Base-by-base conservation (phyloP, 768 basidiomycete species). In the Rhizopogon sp. region DNA sequence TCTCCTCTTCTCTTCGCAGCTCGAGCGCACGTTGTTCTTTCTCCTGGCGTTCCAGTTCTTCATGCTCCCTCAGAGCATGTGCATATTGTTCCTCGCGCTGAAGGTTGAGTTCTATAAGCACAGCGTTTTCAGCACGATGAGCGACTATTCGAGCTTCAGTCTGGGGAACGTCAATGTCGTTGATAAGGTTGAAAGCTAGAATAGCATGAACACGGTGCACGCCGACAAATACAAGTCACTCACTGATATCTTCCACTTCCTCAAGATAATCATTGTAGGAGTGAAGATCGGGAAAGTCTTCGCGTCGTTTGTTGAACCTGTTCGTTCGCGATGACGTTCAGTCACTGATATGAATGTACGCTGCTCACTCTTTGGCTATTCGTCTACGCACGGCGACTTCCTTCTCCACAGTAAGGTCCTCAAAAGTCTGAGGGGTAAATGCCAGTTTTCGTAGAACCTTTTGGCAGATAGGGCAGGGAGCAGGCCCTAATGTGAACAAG, bases 201-300 rank as follows among this genome's bases (percentile, higher is more conserved):
- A 29, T 49, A 51, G 46, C 29, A 56, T 29, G 51, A 33, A 43
- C 5, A 50, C 25, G 28, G 35, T 22, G 14, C 13, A 10, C 25
- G 7, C 10, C 6, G 17, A 45, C 6, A 28, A 42, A 20, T 28
- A 7, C 11, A 10, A 29, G 53, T 25, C 7, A 66, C 84, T 66
- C 59, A 85, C 86, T 83, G 60, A 98, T 87, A 63, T 97, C 92
- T 72, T 99, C 96, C 2, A 95, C 93, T 68, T 92, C 85, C 70
- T 99, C 94, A 10, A 99, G 80, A 66, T 98, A 98, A 66, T 98
- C 90, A 63, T 99, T 97, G 70, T 95, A 98, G 14, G 82, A 77
- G 10, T 81, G 78, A 41, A 91, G 75, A 66, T 87, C 85, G 0
- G 72, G 70, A 66, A 99, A 99, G 70, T 99, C 97, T 53, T 95